Conservation (phyloP, 169 alveolate genomes). For the Plasmodium gallinaceum region DNA sequence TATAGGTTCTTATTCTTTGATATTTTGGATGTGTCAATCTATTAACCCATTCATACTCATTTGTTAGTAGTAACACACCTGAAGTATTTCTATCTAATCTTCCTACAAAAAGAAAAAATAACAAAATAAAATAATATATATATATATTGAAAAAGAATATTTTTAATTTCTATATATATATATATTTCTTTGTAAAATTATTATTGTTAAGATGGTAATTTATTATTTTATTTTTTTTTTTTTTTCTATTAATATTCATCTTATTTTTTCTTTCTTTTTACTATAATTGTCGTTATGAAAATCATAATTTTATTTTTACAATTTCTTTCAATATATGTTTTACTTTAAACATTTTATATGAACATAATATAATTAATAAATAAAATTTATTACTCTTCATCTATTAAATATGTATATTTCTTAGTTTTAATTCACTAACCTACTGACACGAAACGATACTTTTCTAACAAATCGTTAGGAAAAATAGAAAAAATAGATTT, state of each 20-base stretch:
- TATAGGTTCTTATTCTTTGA: constrained; percentile 68
- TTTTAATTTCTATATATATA: background rate
- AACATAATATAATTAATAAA: too few relatives aligned
- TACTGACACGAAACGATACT: constrained; percentile 65
- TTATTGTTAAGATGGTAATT: background rate
- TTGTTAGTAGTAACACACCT: constrained; percentile 68
- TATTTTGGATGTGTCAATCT: constrained; percentile 75
- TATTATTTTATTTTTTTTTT: constrained; percentile 1
- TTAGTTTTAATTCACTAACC: constrained; percentile 13
- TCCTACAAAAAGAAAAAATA: constrained; percentile 14
- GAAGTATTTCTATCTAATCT: constrained; percentile 74
- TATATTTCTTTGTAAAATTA: background rate
- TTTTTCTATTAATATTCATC: background rate
- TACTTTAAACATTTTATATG: too few relatives aligned
- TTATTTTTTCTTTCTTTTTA: background rate
- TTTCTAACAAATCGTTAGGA: constrained; percentile 41
- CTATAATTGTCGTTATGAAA: background rate
- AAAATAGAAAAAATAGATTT: constrained; percentile 51
- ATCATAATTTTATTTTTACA: too few relatives aligned
- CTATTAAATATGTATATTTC: background rate
- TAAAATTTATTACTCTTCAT: background rate
- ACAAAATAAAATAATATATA: background rate
- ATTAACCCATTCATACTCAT: constrained; percentile 66
- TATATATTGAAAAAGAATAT: background rate
- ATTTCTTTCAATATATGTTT: too few relatives aligned